Base-by-base conservation (phyloP, 495 filamentous ascomycete species). In the Penicillium cosmopolitanum region DNA sequence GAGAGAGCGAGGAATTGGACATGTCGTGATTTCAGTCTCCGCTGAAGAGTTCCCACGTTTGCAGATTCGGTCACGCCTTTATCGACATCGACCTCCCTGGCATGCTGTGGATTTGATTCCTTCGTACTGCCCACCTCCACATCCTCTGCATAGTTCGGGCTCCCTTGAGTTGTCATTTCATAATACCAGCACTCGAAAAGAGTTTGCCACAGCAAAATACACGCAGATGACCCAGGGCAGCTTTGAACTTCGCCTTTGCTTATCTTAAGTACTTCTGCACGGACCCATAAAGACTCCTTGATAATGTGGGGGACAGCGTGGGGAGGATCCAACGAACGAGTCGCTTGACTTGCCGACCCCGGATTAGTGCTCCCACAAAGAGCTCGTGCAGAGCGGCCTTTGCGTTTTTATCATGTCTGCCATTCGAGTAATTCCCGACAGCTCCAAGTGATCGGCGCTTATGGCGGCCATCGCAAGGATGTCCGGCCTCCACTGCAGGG, bases 1-100 rank as follows among this genome's bases (percentile, higher is more conserved):
- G 56, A 61, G 0, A 88, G 73, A 5, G 85, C 86, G 74, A 88
- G 85, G 77, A 89, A 85, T 59, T 80, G 80, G 7, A 88, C 58
- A 70, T 89, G 86, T 42, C 86, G 78, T 10, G 82, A 83, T 65
- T 88, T 87, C 31, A 89, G 72, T 42, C 84, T 80, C 19, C 85
- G 74, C 53, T 84, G 62, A 5, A 70, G 40, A n/a, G 42, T 66
- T 48, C 66, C 66, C 5, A 63, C 46, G 23, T 62, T 61, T 16
- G 3, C 21, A 12, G 7, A 38, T 47, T 23, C 51, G 46, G 35
- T 28, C 7, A 12, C n/a, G 7, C 16, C 35, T 25, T 54, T 62
- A n/a, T 51, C 23, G 12, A 31, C 6, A 7, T 23, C 42, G 6
- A 21, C 4, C 3, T 54, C 35, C 4, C 47, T 38, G 18, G 19